Evolutionary conservation across 805 yeast genomes (phyloP).

Genomic region (Saccharomycopsis capsularis): DNA sequence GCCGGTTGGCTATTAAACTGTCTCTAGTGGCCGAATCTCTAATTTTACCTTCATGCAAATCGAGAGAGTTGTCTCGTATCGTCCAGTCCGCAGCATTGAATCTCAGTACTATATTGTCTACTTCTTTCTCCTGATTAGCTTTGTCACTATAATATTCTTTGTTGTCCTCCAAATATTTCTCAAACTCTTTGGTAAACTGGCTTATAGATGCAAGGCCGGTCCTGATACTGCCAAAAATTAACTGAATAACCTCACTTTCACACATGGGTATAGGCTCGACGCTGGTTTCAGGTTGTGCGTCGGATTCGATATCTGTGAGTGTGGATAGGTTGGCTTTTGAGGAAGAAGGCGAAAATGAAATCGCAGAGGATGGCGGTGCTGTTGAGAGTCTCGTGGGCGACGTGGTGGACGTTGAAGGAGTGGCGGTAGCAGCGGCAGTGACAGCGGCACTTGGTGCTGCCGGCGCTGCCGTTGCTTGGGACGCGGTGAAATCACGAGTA

Average conservation of each 20-base stretch:
- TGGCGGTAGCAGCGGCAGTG: neutral
- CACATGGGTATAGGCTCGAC: neutral
- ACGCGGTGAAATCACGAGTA: neutral
- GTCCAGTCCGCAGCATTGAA: neutral
- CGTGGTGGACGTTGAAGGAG: too few relatives aligned
- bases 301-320: too few relatives aligned
- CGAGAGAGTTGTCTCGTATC: too few relatives aligned
- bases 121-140: conserved; percentile 20
- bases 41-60: neutral
- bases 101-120: neutral
- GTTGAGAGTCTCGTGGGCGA: too few relatives aligned
- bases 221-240: neutral
- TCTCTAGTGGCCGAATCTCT: neutral
- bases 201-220: neutral
- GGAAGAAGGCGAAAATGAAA: too few relatives aligned
- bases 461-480: neutral
- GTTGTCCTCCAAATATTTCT: conserved; percentile 21
- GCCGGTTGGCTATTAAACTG: neutral
- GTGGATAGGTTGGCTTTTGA: too few relatives aligned
- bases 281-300: neutral
- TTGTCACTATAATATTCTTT: conserved; percentile 18
- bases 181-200: conserved; percentile 14
- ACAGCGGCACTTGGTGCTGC: neutral
- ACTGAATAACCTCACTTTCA: neutral
- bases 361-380: too few relatives aligned